These are phyloP conservation scores for Geosmithia flava DNA, from an alignment of 2,329 filamentous ascomycete genomes.

Conservation along the genomic window DNA sequence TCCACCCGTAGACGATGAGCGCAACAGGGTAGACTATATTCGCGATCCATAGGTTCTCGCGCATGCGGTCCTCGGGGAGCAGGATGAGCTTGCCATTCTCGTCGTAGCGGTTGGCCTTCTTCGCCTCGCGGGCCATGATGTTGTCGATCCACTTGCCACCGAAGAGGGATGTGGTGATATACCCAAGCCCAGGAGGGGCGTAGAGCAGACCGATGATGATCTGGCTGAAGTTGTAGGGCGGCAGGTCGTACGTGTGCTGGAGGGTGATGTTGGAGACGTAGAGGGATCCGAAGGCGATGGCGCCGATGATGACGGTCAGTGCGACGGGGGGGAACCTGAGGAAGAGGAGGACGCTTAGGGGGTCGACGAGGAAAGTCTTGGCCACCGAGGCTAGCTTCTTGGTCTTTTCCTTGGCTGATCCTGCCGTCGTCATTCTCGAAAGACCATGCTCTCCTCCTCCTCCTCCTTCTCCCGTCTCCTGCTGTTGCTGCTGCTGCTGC, in stretches of 20 bases:
- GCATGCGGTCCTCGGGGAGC: conserved; percentile 69
- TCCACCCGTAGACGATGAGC: conserved; percentile 70
- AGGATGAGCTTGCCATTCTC: conserved; percentile 52
- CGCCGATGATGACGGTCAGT: conserved; percentile 61
- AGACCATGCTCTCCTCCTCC: conserved; percentile 6
- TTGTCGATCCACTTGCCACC: conserved; percentile 68
- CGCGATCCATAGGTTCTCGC: conserved; percentile 70
- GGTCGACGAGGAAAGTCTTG: conserved; percentile 57
- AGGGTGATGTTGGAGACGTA: conserved; percentile 71
- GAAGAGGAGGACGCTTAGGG: conserved; percentile 56
- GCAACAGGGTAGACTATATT: conserved; percentile 57
- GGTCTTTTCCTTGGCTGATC: conserved; percentile 46
- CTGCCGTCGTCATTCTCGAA: conserved; percentile 43
- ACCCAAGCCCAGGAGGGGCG: conserved; percentile 63
- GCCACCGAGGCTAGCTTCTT: conserved; percentile 37
- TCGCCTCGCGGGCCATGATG: conserved; percentile 69
- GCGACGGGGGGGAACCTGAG: conserved; percentile 64
- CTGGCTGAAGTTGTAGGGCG: conserved; percentile 57
- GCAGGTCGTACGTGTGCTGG: conserved; percentile 52
- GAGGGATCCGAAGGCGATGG: conserved; percentile 62
- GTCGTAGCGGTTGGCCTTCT: conserved; percentile 57
- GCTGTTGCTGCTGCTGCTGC: conserved; percentile 1
- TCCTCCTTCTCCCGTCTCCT: not conserved
- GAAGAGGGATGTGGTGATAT: conserved; percentile 53
- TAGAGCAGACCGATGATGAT: conserved; percentile 66